Percentiles rank a stretch among this genome's conserved stretches.
These are phyloP conservation scores for Pyronema omphalodes DNA, from an alignment of 495 filamentous ascomycete species.

Conservation along the genomic window DNA sequence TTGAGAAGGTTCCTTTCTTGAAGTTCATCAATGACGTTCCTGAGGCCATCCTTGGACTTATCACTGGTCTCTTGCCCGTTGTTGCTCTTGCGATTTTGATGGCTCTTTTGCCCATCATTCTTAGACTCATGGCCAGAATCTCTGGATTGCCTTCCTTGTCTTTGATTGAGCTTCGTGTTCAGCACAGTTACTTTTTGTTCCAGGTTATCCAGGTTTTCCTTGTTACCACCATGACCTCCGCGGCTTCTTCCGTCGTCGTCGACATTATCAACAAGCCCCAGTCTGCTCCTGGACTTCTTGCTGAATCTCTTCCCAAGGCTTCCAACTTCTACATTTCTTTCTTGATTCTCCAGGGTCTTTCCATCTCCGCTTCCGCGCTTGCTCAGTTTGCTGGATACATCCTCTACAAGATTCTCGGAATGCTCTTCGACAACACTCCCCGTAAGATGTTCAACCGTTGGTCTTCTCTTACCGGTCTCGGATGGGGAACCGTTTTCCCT, in stretches of 20 bases:
- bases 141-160: constrained; percentile 61
- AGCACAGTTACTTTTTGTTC: constrained; percentile 89
- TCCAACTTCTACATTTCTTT: constrained; percentile 94
- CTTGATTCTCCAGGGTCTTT: constrained; percentile 82
- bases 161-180: constrained; percentile 65
- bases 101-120: constrained; percentile 71
- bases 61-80: constrained; percentile 68
- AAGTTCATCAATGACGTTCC: constrained; percentile 60
- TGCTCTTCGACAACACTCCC: constrained; percentile 37
- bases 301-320: constrained; percentile 54
- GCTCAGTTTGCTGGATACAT: constrained; percentile 63
- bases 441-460: constrained; percentile 42
- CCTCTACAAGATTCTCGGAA: constrained; percentile 60
- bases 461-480: constrained; percentile 41
- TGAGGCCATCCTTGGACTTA: constrained; percentile 49
- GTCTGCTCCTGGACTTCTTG: constrained; percentile 43
- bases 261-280: constrained; percentile 46
- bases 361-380: constrained; percentile 56
- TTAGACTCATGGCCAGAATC: constrained; percentile 56
- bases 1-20: constrained; percentile 43
- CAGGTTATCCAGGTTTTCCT: constrained; percentile 92
- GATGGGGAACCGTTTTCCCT: constrained; percentile 83
- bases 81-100: constrained; percentile 71
- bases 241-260: constrained; percentile 46
- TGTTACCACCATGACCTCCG: constrained; percentile 59